Evolutionary conservation across 75 land plant species (phyloP).

Genomic region (Azolla pinnata): DNA sequence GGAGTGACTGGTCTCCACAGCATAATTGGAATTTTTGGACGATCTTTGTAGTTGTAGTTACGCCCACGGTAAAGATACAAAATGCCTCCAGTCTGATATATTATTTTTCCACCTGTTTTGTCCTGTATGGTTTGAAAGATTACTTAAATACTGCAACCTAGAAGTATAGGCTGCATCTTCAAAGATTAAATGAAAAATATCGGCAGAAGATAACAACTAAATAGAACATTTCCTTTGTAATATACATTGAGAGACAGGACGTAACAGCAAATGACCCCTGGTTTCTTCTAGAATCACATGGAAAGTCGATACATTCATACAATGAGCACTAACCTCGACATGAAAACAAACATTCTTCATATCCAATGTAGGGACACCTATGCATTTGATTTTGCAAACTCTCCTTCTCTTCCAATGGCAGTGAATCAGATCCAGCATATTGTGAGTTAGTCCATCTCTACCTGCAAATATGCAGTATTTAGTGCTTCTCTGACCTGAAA

Average conservation of each 20-base stretch:
- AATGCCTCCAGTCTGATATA: slow-evolving; percentile 60
- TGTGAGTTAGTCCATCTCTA: slow-evolving; percentile 95
- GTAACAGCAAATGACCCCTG: too few relatives aligned
- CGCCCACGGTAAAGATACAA: slow-evolving; percentile 75
- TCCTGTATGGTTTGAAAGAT: slow-evolving; percentile 57
- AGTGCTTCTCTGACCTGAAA: too few relatives aligned
- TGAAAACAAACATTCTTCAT: slow-evolving; percentile 84
- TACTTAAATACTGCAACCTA: too few relatives aligned
- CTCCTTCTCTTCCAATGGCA: slow-evolving; percentile 78
- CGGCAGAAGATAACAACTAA: too few relatives aligned
- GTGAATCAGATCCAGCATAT: slow-evolving; percentile 90
- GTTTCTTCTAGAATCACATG: too few relatives aligned
- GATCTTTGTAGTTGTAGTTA: slow-evolving; percentile 67
- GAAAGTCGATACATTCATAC: slow-evolving; percentile 6
- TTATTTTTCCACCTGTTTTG: slow-evolving; percentile 81
- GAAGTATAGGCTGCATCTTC: too few relatives aligned
- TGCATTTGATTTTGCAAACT: slow-evolving; percentile 82
- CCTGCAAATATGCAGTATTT: slow-evolving; percentile 41
- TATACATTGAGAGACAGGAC: too few relatives aligned
- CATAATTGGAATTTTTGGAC: slow-evolving; percentile 82
- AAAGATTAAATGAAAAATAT: too few relatives aligned
- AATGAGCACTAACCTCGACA: slow-evolving; percentile 56
- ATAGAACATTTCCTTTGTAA: too few relatives aligned
- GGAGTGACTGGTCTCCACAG: slow-evolving; percentile 85
- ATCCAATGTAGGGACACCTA: slow-evolving; percentile 93